phyloP scores from a whole-genome alignment of 1,139 yeast species.

The Saccharomyces hybrid region DNA sequence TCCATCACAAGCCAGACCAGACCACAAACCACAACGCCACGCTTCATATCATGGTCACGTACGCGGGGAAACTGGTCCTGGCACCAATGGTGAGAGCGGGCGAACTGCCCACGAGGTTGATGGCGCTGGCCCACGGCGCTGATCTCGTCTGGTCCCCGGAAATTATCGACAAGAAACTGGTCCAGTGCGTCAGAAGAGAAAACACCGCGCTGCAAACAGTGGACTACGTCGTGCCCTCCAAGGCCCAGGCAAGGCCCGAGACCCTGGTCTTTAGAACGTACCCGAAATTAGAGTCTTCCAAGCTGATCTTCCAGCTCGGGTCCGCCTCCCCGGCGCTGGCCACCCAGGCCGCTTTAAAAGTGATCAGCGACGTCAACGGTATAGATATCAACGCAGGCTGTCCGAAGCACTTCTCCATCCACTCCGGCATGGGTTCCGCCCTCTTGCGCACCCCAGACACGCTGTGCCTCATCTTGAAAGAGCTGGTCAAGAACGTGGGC shows the following conservation, averaged over 20 bases:
- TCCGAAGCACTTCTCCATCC: slow-evolving; percentile 83
- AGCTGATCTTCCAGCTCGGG: slow-evolving; percentile 81
- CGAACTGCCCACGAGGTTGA: slow-evolving; percentile 78
- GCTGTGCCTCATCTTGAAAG: slow-evolving; percentile 56
- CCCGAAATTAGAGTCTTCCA: slow-evolving; percentile 53
- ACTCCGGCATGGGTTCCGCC: slow-evolving; percentile 97
- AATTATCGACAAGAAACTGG: slow-evolving; percentile 74
- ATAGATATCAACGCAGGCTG: slow-evolving; percentile 94
- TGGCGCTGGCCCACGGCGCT: slow-evolving; percentile 78
- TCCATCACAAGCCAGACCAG: not conserved
- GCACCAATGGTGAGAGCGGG: slow-evolving; percentile 98
- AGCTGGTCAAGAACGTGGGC: slow-evolving; percentile 74
- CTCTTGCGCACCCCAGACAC: slow-evolving; percentile 72
- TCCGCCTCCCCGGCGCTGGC: slow-evolving; percentile 79
- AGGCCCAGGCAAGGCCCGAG: slow-evolving; percentile 34
- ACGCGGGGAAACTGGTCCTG: slow-evolving; percentile 61
- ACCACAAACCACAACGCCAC: not conserved
- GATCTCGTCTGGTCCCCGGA: slow-evolving; percentile 96
- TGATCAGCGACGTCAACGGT: slow-evolving; percentile 82
- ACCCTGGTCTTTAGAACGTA: slow-evolving; percentile 62
- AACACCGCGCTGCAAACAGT: slow-evolving; percentile 51
- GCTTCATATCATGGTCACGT: not conserved
- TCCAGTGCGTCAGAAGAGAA: slow-evolving; percentile 57
- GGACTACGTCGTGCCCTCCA: slow-evolving; percentile 40
- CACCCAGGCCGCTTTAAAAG: slow-evolving; percentile 72